phyloP scores from a whole-genome alignment of 2,329 filamentous ascomycete genomes.

The Talaromyces sp. region DNA sequence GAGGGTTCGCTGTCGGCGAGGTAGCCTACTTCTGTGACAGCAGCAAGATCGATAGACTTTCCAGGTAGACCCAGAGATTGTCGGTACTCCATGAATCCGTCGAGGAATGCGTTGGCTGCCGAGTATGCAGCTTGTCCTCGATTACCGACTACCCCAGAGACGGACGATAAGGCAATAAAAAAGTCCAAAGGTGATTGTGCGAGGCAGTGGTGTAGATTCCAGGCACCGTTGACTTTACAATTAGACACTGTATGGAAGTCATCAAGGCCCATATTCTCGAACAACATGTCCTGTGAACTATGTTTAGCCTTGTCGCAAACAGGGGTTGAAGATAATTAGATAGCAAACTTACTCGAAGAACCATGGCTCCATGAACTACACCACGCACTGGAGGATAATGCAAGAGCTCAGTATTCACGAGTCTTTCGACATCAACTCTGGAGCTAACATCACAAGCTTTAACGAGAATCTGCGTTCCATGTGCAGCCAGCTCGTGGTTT shows the following conservation, averaged over 20 bases:
- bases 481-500: conserved; percentile 20
- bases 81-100: conserved; percentile 33
- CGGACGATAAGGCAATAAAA: conserved; percentile 13
- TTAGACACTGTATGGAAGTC: conserved; percentile 25
- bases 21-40: conserved; percentile 12
- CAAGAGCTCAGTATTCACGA: conserved; percentile 23
- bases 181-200: conserved; percentile 17
- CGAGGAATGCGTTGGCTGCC: conserved; percentile 29
- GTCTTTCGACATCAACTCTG: conserved; percentile 28
- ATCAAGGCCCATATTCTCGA: conserved; percentile 31
- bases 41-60: conserved; percentile 13
- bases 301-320: not conserved
- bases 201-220: conserved; percentile 31
- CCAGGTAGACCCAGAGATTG: conserved; percentile 19
- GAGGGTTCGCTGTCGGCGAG: conserved; percentile 10
- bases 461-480: conserved; percentile 23
- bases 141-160: conserved; percentile 14
- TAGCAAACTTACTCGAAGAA: conserved; percentile 27
- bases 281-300: conserved; percentile 26
- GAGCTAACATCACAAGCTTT: conserved; percentile 35
- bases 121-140: conserved; percentile 16
- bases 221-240: conserved; percentile 20
- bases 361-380: conserved; percentile 48
- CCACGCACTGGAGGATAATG: conserved; percentile 39
- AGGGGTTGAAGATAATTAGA: not conserved